These are phyloP conservation scores for Castanea mollissima DNA, from an alignment of 306 rosid species.

Conservation along the genomic window DNA sequence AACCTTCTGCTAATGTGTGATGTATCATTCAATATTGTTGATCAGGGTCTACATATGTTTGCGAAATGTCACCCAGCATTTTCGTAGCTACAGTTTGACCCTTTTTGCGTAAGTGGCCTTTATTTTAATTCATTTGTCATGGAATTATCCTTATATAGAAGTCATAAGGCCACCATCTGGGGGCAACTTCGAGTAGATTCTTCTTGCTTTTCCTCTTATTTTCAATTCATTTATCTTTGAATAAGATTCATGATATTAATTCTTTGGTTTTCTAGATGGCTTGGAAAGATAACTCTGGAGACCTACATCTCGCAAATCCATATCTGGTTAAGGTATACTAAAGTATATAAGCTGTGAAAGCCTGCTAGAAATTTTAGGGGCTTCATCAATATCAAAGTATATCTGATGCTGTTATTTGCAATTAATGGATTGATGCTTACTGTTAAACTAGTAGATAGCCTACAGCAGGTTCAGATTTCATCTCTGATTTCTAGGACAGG, in stretches of 20 bases:
- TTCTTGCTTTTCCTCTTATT: constrained; percentile 19
- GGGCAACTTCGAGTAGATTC: constrained; percentile 6
- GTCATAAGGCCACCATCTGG: not conserved
- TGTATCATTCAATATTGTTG: constrained; percentile 14
- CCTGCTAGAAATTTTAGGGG: not conserved
- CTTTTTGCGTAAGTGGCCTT: constrained; percentile 75
- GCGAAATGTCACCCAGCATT: constrained; percentile 82
- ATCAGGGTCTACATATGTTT: constrained; percentile 81
- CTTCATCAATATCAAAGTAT: not conserved
- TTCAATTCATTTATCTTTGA: constrained; percentile 8
- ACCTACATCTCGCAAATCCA: constrained; percentile 97
- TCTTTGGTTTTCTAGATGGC: constrained; percentile 63
- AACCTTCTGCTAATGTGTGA: constrained; percentile 21
- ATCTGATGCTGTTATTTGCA: not conserved
- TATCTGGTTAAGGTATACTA: constrained; percentile 85
- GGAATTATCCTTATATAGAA: not conserved
- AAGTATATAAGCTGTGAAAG: constrained; percentile 15
- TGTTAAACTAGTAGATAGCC: not conserved
- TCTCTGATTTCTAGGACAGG: not conserved
- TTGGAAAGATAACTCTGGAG: constrained; percentile 94
- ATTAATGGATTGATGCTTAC: not conserved
- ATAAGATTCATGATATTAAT: constrained; percentile 11
- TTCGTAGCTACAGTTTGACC: constrained; percentile 74
- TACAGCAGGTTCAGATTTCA: not conserved
- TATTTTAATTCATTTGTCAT: not conserved